These are phyloP conservation scores for Hypoxylon intermedium DNA, from an alignment of 495 filamentous ascomycete species.

Conservation along the genomic window DNA sequence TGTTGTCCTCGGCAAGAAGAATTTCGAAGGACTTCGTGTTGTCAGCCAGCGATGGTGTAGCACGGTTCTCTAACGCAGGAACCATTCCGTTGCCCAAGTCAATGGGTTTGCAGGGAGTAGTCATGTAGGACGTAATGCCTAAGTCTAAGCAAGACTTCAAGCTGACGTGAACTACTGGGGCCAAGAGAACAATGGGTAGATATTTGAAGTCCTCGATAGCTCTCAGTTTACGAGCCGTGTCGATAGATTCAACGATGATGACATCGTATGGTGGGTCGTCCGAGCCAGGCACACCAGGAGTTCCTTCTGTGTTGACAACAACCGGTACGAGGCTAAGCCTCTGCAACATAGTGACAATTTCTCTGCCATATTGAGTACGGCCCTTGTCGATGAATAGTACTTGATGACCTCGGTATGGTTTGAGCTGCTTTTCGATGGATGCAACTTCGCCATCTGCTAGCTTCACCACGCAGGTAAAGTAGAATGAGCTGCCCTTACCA, in stretches of 20 bases:
- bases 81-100: slow-evolving; percentile 98
- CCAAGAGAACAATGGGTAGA: slow-evolving; percentile 92
- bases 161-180: slow-evolving; percentile 88
- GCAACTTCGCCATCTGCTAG: slow-evolving; percentile 82
- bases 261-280: slow-evolving; percentile 80
- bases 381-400: slow-evolving; percentile 97
- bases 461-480: slow-evolving; percentile 94
- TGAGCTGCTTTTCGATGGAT: slow-evolving; percentile 81
- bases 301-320: slow-evolving; percentile 75
- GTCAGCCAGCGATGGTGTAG: slow-evolving; percentile 88
- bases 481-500: slow-evolving; percentile 93
- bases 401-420: slow-evolving; percentile 88
- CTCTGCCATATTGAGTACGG: slow-evolving; percentile 74
- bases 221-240: slow-evolving; percentile 82
- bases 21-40: slow-evolving; percentile 97
- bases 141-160: slow-evolving; percentile 95
- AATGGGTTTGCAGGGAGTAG: slow-evolving; percentile 91
- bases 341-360: slow-evolving; percentile 81
- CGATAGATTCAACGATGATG: slow-evolving; percentile 94
- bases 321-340: slow-evolving; percentile 81
- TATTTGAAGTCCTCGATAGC: slow-evolving; percentile 96
- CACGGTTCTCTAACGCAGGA: slow-evolving; percentile 93
- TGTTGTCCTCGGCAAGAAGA: slow-evolving; percentile 95
- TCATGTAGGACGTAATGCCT: slow-evolving; percentile 98
- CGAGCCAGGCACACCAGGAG: slow-evolving; percentile 59